Base-by-base conservation (phyloP, 2,329 filamentous ascomycete species). In the Neofusicoccum kwambonambiense region DNA sequence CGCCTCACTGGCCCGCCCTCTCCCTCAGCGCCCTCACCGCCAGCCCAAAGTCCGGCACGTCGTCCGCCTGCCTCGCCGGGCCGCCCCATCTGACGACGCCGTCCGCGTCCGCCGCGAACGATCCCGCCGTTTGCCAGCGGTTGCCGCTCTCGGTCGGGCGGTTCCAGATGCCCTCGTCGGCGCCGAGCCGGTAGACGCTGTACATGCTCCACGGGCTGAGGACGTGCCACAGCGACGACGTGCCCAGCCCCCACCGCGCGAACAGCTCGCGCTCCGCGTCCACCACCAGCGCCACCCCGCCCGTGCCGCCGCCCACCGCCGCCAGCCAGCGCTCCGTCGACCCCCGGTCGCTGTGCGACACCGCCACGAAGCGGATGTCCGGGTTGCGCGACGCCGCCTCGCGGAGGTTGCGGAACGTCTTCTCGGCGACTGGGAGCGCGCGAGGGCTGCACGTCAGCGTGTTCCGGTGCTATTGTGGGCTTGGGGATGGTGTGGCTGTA, bases 101-200 rank as follows among this genome's bases (percentile, higher is more conserved):
- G 34, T 79, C 73, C 5, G 70, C 71, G 71, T 87, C 86, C 34
- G 89, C 76, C 2, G 84, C 88, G 76, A 88, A 92, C 34, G 84
- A 85, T 34, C 89, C 89, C 51, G 84, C 81, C 31, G 79, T 89
- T 81, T 92, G 89, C 89, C 89, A 92, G 61, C 87, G 77, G 68
- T 78, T 86, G 44, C 89, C 89, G 71, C 85, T 89, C 75, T 89
- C 86, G 2, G 86, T 88, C 2, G 86, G 81, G 27, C 85, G 77
- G 72, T 89, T 89, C 83, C 85, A 89, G 68, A 91, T 89, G 13
- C 86, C 83, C 72, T 91, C 87, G 56, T 84, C 78, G 67, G 81
- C 84, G 12, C 84, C 86, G 31, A 91, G 77, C 64, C 78, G 83
- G 66, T 85, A 85, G 1, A 84, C 82, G n/a, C 79, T 81, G 70